Base-by-base conservation (phyloP, 2,329 filamentous ascomycete species). In the Nemania sp. region DNA sequence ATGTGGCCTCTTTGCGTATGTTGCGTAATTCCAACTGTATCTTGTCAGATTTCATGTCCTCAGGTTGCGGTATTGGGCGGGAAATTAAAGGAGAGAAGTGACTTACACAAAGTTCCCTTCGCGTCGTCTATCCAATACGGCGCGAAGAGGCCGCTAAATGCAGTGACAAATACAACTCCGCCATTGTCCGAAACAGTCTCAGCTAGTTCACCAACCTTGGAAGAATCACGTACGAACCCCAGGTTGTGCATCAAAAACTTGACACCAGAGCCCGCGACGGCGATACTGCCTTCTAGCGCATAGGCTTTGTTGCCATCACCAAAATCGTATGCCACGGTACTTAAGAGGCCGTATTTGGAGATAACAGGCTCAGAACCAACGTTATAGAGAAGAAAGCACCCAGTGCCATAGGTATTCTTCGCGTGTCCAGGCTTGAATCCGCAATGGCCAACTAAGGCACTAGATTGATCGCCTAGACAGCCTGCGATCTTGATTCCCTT, bases 81-180 rank as follows among this genome's bases (percentile, higher is more conserved):
- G 45, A 11, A 41, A 20, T 26, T n/a, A 22, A n/a, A 18, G 32
- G 18, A 11, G 20, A 13, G 11, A 8, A 11, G 11, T 5, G 27
- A 83, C 86, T 81, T 82, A 90, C 87, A 94, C 64, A 96, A 89
- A 5, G 94, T 97, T 67, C 94, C 94, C 79, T 94, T 92, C 22
- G 93, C 93, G 80, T 97, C 93, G 77, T 97, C 93, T 69, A 97
- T 95, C 94, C 94, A 97, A 80, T 97, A 97, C 0, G 94, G 94
- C 0, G 94, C 94, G 78, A 97, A 97, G 2, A 97, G 86, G 62
- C 94, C 94, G 79, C 91, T 94, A 78, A 97, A 97, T 1, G 94
- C 94, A 2, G 94, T 97, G 68, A 97, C 94, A 75, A 97, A 90
- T 20, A 94, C 88, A 62, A 94, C 91, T 7, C 94, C 94, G 63